phyloP scores from a whole-genome alignment of 306 rosid species.

The Vicia sativa region DNA sequence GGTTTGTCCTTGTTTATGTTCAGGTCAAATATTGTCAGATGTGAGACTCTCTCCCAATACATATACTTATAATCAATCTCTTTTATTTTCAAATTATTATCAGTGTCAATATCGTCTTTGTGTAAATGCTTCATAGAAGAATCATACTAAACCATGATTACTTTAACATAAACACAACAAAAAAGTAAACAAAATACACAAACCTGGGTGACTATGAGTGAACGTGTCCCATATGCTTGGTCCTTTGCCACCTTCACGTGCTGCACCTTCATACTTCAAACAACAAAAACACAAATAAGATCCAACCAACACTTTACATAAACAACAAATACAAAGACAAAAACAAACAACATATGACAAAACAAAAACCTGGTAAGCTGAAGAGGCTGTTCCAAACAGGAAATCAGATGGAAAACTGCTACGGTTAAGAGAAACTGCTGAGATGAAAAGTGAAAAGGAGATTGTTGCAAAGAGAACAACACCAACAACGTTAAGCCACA shows the following conservation, averaged over 20 bases:
- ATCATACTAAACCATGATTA: no score
- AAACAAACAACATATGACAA: not conserved
- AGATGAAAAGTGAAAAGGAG: constrained; percentile 25
- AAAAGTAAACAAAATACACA: not conserved
- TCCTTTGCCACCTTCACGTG: constrained; percentile 58
- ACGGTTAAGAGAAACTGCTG: constrained; percentile 47
- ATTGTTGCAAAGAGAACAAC: constrained; percentile 34
- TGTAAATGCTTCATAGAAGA: no score
- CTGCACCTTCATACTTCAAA: constrained; percentile 53
- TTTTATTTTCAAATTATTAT: no score
- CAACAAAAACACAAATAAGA: constrained; percentile 10
- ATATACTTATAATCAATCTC: no score
- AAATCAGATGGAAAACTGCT: constrained; percentile 54
- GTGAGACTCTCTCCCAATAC: no score
- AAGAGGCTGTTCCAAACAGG: constrained; percentile 59
- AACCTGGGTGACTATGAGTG: constrained; percentile 61
- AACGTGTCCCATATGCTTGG: constrained; percentile 76
- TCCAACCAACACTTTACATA: constrained; percentile 20
- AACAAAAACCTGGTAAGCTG: constrained; percentile 64
- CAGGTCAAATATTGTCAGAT: no score
- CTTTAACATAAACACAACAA: no score
- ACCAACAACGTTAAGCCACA: constrained; percentile 38
- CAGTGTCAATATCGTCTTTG: no score
- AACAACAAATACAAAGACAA: not conserved
- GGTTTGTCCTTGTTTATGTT: no score